These are phyloP conservation scores for Candida albicans DNA, from an alignment of 1,139 yeast species.

Conservation along the genomic window DNA sequence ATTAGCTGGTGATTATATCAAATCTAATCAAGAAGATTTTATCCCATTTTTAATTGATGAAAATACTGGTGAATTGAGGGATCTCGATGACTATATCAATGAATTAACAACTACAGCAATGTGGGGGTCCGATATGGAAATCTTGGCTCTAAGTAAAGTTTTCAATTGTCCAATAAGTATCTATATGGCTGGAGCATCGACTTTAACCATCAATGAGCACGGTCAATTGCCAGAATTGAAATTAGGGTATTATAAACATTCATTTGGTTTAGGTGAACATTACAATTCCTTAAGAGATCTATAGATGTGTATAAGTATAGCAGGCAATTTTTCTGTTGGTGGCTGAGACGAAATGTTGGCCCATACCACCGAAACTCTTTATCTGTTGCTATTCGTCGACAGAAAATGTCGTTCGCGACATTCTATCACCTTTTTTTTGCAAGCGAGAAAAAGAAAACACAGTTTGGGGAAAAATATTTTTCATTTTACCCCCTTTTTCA, in stretches of 20 bases:
- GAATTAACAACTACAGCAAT: conserved; percentile 72
- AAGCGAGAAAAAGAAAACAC: too few species aligned
- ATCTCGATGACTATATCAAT: conserved; percentile 66
- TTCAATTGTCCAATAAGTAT: conserved; percentile 74
- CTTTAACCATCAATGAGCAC: conserved; percentile 56
- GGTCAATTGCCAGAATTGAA: conserved; percentile 53
- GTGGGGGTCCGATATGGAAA: conserved; percentile 98
- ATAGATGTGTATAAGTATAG: neutral
- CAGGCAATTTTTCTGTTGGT: neutral
- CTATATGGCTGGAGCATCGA: conserved; percentile 72
- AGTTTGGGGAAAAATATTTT: too few species aligned
- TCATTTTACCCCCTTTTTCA: too few species aligned
- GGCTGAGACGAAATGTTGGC: too few species aligned
- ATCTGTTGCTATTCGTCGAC: too few species aligned
- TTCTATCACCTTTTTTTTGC: too few species aligned
- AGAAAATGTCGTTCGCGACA: too few species aligned
- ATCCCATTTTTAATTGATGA: conserved; percentile 85
- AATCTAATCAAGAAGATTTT: conserved; percentile 64
- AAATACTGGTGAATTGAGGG: conserved; percentile 57
- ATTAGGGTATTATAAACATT: conserved; percentile 80
- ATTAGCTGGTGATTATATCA: conserved; percentile 66
- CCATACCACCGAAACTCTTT: too few species aligned
- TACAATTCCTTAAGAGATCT: conserved; percentile 76
- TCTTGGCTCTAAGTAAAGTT: conserved; percentile 70
- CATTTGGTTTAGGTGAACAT: conserved; percentile 91